These are phyloP conservation scores for Zygnema cylindricum DNA, from an alignment of 139 green algal genomes.

Conservation along the genomic window DNA sequence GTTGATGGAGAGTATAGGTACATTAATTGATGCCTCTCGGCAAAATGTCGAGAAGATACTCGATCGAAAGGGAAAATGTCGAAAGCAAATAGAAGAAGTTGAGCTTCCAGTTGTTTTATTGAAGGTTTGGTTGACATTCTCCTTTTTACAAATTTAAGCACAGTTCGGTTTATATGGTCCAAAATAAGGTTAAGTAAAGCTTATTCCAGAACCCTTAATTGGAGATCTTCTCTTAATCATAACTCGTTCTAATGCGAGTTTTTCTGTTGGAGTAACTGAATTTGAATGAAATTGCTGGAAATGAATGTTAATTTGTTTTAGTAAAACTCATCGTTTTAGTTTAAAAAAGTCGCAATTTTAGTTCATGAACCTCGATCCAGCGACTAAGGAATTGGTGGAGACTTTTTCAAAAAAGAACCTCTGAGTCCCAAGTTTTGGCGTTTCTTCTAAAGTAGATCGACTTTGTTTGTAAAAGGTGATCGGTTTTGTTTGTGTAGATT, in stretches of 20 bases:
- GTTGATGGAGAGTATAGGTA: neutral
- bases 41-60: slow-evolving; percentile 3
- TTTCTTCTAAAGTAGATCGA: no score
- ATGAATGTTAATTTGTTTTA: neutral
- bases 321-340: neutral
- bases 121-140: neutral
- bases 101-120: neutral
- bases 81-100: neutral
- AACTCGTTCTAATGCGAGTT: neutral
- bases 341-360: neutral
- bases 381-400: neutral
- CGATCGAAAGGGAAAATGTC: neutral
- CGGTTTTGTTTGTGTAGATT: neutral
- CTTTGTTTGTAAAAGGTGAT: no score
- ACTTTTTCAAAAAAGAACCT: neutral
- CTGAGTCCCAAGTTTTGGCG: no score
- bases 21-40: neutral
- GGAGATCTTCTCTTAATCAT: neutral
- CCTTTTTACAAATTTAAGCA: neutral
- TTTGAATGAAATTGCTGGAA: neutral
- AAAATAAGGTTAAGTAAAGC: no score
- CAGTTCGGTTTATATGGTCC: no score
- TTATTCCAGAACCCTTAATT: neutral
- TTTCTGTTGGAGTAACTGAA: neutral
- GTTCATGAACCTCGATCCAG: neutral